Conservation (phyloP, 805 yeast genomes). For the Lipomyces lipofer region DNA sequence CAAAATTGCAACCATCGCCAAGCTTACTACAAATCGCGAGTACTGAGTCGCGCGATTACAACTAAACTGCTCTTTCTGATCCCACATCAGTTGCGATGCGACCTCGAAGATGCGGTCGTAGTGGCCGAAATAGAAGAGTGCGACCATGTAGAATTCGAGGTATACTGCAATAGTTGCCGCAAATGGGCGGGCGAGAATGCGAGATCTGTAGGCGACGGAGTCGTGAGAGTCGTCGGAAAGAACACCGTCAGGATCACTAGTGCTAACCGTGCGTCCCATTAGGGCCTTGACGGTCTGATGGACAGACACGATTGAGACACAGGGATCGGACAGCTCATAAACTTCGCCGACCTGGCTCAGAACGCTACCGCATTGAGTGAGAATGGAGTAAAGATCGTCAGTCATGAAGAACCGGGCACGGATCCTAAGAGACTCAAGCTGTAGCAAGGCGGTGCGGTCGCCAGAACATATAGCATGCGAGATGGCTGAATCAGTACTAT, state of each 20-base stretch:
- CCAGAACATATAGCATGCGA: constrained; percentile 21
- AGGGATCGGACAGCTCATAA: constrained; percentile 14
- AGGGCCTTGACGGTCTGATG: constrained; percentile 15
- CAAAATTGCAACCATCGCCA: constrained; percentile 14
- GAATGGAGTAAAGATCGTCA: constrained; percentile 5
- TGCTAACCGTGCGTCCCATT: neutral
- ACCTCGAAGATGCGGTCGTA: constrained; percentile 12
- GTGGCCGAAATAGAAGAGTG: constrained; percentile 20
- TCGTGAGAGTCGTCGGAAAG: constrained; percentile 25
- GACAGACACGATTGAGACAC: constrained; percentile 9
- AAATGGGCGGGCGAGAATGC: constrained; percentile 2
- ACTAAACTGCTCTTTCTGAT: too few species aligned
- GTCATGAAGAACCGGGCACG: constrained; percentile 7
- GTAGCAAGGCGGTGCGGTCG: constrained; percentile 21
- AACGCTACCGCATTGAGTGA: neutral
- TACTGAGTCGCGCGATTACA: constrained; percentile 12
- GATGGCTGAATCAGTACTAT: neutral
- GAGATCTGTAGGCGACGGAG: constrained; percentile 12
- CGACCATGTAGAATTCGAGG: constrained; percentile 11
- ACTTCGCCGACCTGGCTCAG: constrained; percentile 3
- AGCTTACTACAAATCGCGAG: constrained; percentile 9
- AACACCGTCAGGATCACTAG: constrained; percentile 2
- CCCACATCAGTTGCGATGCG: constrained; percentile 1
- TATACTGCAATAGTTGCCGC: constrained; percentile 12
- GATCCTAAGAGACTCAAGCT: constrained; percentile 17